Percentiles rank a stretch among this genome's conserved stretches.
Evolutionary conservation across 2,329 filamentous ascomycete species (phyloP).

Genomic region (Alternaria longipes): DNA sequence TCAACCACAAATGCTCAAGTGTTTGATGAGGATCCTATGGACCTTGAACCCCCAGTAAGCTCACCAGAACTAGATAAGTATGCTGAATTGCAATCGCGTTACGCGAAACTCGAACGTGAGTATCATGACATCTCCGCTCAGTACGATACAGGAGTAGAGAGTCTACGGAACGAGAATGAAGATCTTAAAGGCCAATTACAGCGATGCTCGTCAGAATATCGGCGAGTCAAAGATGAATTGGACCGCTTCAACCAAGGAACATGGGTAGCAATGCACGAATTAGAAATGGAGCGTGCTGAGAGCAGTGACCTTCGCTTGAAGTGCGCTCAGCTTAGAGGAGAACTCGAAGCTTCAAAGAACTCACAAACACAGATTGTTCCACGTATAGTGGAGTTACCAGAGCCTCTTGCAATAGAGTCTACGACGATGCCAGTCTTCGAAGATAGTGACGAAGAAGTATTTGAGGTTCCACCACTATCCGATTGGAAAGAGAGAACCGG

Average conservation of each 20-base stretch:
- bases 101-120: neutral
- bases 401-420: conserved; percentile 1
- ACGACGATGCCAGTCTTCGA: neutral
- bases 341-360: neutral
- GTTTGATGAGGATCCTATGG: no score
- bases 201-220: neutral
- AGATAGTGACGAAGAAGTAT: neutral
- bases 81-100: neutral
- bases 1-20: conserved; percentile 6
- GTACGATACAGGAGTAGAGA: neutral
- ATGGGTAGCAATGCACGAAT: no score
- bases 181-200: neutral
- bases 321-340: neutral
- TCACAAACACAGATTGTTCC: neutral
- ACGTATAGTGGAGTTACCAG: neutral
- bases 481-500: neutral
- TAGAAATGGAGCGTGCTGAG: no score
- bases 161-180: neutral
- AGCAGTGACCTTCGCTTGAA: neutral
- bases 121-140: neutral
- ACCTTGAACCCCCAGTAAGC: no score
- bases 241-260: neutral
- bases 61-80: neutral
- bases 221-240: neutral
- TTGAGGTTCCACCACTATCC: neutral